A percentile compares a stretch with the other conserved stretches of the same genome.
These are phyloP conservation scores for Podosphaera fusca DNA, from an alignment of 2,329 filamentous ascomycete genomes.

Conservation along the genomic window DNA sequence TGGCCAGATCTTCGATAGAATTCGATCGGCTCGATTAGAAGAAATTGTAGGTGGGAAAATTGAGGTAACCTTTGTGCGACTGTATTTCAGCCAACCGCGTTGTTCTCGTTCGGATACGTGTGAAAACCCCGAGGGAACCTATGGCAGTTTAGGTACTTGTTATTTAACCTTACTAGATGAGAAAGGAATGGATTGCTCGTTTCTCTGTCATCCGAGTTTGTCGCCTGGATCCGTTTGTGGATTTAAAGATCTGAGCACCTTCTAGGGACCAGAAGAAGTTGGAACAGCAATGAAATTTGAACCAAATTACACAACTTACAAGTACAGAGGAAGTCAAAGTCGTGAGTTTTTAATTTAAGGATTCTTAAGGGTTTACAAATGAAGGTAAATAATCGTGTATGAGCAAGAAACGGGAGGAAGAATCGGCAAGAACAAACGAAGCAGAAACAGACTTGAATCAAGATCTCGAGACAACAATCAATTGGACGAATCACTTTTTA, in stretches of 20 bases:
- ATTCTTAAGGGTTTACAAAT: neutral
- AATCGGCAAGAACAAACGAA: neutral
- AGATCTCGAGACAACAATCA: neutral
- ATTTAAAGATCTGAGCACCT: neutral
- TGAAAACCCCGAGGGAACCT: neutral
- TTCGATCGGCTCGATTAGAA: neutral
- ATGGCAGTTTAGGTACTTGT: neutral
- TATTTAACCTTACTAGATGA: neutral
- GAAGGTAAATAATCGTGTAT: neutral
- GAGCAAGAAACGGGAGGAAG: neutral
- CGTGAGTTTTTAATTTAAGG: neutral
- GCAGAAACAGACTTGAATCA: neutral
- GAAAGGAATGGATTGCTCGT: neutral
- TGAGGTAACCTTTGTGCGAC: neutral
- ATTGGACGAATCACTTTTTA: neutral
- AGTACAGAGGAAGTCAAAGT: neutral
- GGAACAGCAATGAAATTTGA: neutral
- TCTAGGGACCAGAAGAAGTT: neutral
- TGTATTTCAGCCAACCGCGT: neutral
- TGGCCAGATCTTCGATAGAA: neutral
- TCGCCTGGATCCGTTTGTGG: neutral
- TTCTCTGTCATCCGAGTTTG: neutral
- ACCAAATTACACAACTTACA: neutral
- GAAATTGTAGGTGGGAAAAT: neutral
- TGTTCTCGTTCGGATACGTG: neutral